Evolutionary conservation across 306 rosid genomes (phyloP).

Genomic region (Pterocarpus macrocarpus): DNA sequence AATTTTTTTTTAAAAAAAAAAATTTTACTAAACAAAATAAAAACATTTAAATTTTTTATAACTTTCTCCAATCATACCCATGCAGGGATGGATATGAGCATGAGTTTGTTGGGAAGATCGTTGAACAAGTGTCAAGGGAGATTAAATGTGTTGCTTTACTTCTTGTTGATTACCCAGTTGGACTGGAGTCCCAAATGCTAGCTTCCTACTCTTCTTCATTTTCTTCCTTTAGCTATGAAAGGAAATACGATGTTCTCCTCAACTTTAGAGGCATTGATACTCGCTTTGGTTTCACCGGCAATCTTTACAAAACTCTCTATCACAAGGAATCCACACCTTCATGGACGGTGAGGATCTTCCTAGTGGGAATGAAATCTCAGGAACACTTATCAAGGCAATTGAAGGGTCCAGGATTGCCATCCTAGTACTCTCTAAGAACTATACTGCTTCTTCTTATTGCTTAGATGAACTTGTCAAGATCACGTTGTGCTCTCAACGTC

Average conservation of each 20-base stretch:
- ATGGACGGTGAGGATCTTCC: not conserved
- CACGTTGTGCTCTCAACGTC: not conserved
- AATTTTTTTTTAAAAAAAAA: too few species aligned
- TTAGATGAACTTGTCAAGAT: conserved; percentile 16
- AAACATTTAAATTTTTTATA: too few species aligned
- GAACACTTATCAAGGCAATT: conserved; percentile 5
- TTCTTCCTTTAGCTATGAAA: too few species aligned
- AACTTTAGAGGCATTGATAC: conserved; percentile 9
- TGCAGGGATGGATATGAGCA: not conserved
- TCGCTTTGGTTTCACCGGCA: not conserved
- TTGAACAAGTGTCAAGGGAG: too few species aligned
- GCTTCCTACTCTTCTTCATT: too few species aligned
- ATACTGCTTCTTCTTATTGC: not conserved
- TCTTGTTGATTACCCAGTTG: too few species aligned
- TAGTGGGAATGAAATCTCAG: conserved; percentile 6
- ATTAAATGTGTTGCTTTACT: too few species aligned
- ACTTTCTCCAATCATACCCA: too few species aligned
- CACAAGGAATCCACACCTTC: conserved; percentile 11
- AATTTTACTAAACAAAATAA: too few species aligned
- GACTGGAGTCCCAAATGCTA: too few species aligned
- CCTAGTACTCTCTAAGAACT: not conserved
- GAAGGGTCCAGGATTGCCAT: conserved; percentile 13
- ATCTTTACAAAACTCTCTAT: not conserved
- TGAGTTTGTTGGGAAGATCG: too few species aligned
- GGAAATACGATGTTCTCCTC: too few species aligned